Base-by-base conservation (phyloP, 2,329 filamentous ascomycete species). In the Cryphonectria carpinicola region DNA sequence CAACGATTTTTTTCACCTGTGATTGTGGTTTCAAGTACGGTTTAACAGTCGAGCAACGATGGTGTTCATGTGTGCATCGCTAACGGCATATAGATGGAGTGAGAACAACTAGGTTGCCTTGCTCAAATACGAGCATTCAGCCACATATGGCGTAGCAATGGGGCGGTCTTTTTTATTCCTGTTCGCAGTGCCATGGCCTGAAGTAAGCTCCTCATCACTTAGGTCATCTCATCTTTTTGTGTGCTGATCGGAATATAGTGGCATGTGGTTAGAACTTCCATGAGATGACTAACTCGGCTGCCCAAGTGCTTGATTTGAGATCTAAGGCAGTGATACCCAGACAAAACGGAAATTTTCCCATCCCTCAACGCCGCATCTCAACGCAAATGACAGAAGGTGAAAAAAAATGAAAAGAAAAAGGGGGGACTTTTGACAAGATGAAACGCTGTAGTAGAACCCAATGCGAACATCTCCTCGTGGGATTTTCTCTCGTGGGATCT, bases 1-100 rank as follows among this genome's bases (percentile, higher is more conserved):
- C 92, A 74, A 98, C 95, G 0, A 89, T 97, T 68, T 97, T 98
- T 78, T 97, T 94, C 82, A 91, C 87, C 72, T 98, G 95, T 82
- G 90, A 94, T 70, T 98, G 95, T 79, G 93, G 93, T 71, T 85
- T 93, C 82, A 95, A 92, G 92, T 95, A 88, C 76, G 90, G 81
- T 49, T 6, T 28, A 35, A 14, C 25, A 62, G 58, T 61, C 49
- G 61, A 22, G 52, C n/a, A 61, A 54, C 52, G 19, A 54, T 56
- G n/a, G 8, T 46, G 74, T 69, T 77, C 61, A 35, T n/a, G 39
- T 54, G 10, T 28, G 70, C 73, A 71, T 70, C 72, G 61, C 78
- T 80, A 76, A 78, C 74, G 17, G 69, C 67, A 64, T 74, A 69
- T 75, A 84, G 83, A 70, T 85, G 83, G 88, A 86, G 88, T 76